These are phyloP conservation scores for Raffaelea albimanens DNA, from an alignment of 2,329 filamentous ascomycete species.

Conservation along the genomic window DNA sequence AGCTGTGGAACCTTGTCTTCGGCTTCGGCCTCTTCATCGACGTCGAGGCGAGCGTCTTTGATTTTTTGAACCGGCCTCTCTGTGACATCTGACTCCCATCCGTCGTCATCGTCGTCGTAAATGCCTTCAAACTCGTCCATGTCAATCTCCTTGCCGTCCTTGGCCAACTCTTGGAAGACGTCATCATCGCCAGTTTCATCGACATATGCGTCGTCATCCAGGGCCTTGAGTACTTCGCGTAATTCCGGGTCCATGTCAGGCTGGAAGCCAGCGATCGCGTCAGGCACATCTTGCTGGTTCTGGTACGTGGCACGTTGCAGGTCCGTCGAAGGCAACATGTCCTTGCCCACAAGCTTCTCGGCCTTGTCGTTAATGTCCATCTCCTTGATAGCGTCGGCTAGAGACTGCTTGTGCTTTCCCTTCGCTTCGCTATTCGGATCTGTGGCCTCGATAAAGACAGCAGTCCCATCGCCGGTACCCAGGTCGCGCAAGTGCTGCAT, in stretches of 20 bases:
- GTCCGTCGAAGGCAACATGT: constrained; percentile 72
- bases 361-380: constrained; percentile 46
- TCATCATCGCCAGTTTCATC: constrained; percentile 74
- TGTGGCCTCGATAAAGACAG: constrained; percentile 72
- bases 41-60: not conserved
- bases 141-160: constrained; percentile 40
- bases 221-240: constrained; percentile 80
- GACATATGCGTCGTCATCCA: constrained; percentile 93
- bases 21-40: constrained; percentile 11
- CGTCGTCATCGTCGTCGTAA: constrained; percentile 60
- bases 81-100: constrained; percentile 93
- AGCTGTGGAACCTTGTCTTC: constrained; percentile 36
- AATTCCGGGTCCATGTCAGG: constrained; percentile 95
- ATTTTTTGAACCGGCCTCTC: constrained; percentile 48
- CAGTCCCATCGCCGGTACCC: constrained; percentile 61
- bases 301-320: constrained; percentile 73
- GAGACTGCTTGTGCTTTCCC: constrained; percentile 62
- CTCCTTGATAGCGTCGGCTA: constrained; percentile 73
- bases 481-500: constrained; percentile 97
- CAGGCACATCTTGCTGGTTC: constrained; percentile 85
- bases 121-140: constrained; percentile 67
- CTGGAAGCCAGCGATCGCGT: constrained; percentile 86
- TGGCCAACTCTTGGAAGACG: constrained; percentile 54
- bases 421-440: constrained; percentile 50
- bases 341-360: constrained; percentile 57